Evolutionary conservation across 371 early-diverging fungal species (phyloP).

Genomic region (Phascolomyces articulosus): DNA sequence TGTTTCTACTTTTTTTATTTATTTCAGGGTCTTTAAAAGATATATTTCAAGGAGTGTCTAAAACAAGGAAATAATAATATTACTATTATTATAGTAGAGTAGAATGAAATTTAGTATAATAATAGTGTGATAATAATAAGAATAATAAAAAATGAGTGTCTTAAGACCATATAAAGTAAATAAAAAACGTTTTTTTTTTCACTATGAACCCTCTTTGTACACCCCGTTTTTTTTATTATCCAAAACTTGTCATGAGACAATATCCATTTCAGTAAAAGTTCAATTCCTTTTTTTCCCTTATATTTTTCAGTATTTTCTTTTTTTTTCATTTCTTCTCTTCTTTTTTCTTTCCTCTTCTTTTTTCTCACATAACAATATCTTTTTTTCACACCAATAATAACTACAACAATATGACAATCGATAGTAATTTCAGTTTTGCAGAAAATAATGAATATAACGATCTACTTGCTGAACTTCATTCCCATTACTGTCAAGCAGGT

Average conservation of each 20-base stretch:
- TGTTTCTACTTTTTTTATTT: no score
- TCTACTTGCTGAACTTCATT: slow-evolving; percentile 34
- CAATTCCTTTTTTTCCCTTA: not conserved
- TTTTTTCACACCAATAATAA: not conserved
- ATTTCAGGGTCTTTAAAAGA: no score
- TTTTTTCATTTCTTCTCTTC: not conserved
- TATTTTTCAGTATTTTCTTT: not conserved
- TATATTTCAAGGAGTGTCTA: no score
- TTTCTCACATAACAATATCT: not conserved
- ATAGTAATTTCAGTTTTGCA: slow-evolving; percentile 10
- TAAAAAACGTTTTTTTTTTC: slow-evolving; percentile 5
- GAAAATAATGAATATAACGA: slow-evolving; percentile 34
- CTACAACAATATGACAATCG: not conserved
- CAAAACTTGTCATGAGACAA: not conserved
- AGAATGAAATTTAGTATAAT: no score
- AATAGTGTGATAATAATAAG: no score
- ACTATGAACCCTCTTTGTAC: not conserved
- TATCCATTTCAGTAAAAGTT: not conserved
- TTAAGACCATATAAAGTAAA: not conserved
- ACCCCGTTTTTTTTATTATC: not conserved
- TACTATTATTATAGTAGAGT: no score
- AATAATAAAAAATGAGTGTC: not conserved
- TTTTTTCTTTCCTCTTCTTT: not conserved
- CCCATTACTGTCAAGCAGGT: slow-evolving; percentile 22
- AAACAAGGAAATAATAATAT: no score